Evolutionary conservation across 202 grass and related monocot genomes (phyloP).

Genomic region (Hordeum pubiflorum): DNA sequence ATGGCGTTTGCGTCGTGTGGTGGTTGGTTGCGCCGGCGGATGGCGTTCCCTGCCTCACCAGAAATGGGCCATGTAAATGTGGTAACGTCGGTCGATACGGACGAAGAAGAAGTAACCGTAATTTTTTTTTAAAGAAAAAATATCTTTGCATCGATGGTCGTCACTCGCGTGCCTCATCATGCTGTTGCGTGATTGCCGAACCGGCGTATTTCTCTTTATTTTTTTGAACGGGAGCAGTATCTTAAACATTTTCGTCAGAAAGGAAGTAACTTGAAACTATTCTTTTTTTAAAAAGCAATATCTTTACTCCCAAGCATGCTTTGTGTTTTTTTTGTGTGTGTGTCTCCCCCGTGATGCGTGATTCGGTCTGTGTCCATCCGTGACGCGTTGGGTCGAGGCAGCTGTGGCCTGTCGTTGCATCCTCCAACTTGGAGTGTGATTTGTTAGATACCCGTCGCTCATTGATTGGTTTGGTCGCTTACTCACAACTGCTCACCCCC

Average conservation of each 20-base stretch:
- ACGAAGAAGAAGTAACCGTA: not conserved
- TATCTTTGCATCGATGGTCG: not conserved
- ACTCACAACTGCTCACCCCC: not conserved
- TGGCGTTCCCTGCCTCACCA: slow-evolving; percentile 8
- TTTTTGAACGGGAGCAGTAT: not conserved
- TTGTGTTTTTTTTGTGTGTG: not conserved
- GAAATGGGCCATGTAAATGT: not conserved
- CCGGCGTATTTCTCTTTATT: not conserved
- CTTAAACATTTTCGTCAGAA: not conserved
- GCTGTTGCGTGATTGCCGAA: not conserved
- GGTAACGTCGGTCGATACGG: not conserved
- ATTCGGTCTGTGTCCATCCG: slow-evolving; percentile 6
- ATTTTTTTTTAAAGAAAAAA: not conserved
- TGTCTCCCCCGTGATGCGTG: not conserved
- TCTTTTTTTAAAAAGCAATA: not conserved
- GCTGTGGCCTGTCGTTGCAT: not conserved
- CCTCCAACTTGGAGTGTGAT: not conserved
- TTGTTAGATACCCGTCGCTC: not conserved
- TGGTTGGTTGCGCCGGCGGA: slow-evolving; percentile 11
- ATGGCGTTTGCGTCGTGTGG: slow-evolving; percentile 15
- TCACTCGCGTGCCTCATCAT: not conserved
- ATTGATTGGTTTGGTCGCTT: slow-evolving; percentile 7
- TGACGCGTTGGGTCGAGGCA: not conserved
- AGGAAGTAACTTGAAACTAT: not conserved
- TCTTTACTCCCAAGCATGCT: slow-evolving; percentile 6